Evolutionary conservation across 1,139 yeast species (phyloP), one percentile per base, ranked within the genome.

Genomic region (Kluyveromyces sp.): DNA sequence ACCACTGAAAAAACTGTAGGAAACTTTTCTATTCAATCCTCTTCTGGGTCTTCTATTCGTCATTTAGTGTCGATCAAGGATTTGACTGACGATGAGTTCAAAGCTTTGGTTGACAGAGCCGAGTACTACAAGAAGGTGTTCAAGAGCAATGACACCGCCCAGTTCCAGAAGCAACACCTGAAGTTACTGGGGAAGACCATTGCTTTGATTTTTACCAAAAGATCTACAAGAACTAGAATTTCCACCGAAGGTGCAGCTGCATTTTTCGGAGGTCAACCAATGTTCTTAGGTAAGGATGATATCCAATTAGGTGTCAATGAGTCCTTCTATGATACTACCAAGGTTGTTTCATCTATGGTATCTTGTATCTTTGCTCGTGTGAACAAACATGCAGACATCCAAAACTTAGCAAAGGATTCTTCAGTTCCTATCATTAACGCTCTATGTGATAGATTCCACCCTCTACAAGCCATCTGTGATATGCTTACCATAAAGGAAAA

Each of bases 361-460:
- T 82, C 96, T 15, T 84, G 96, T 57, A 81, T 92, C 10, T 90
- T 92, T 68, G 98, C 98, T n/a, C 79, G 98, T 60, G 98, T 92
- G 15, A 83, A 88, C 56, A 71, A 77, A 33, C 96, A 92, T 61
- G 73, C 78, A 38, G 97, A 92, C 48, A 90, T 92, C 56, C 78
- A 77, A 60, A 84, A 82, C 48, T 73, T 92, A 47, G 80, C 88
- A 50, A 68, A 81, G 58, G 77, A 82, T 60, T 88, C 96, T 0
- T 66, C 78, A 0, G 97, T 88, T 2, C 98, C 98, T 2, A 84
- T 92, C 47, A 88, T 92, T 57, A 92, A 92, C 62, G 88, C 97
- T 0, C 75, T 92, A 45, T 89, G 97, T 71, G 98, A 92, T 63
- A 81, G 73, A 52, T 92, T 78, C 68, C 98, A 92, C 65, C 98